Evolutionary conservation across 345 rosid genomes (phyloP), one percentile per base, ranked within the genome.

Genomic region (Euphorbia tirucalli): DNA sequence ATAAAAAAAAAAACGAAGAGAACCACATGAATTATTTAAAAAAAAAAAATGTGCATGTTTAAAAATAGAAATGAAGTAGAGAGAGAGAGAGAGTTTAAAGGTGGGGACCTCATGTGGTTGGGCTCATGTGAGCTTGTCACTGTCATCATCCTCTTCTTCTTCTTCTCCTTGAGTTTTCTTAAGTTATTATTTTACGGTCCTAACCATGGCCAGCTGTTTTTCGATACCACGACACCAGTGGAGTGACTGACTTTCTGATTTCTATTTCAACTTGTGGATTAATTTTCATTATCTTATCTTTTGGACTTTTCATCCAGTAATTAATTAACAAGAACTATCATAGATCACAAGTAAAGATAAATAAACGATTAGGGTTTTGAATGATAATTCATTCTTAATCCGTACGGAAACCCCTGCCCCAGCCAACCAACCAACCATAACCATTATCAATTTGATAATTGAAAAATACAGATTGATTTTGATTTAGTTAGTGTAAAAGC

Each of bases 91-190:
- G 44, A 21, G 75, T 59, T 66, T 66, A 69, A 72, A 63, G 48
- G 78, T 71, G 69, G 88, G 89, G 89, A 76, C 87, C 85, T 74
- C 82, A 72, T 64, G 85, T 83, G 84, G 86, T 73, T 84, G 81
- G 82, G 85, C 61, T 83, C 90, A 83, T 86, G 90, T 85, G 85
- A 80, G 76, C 84, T 75, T 75, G 90, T 85, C 87, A 70, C 55
- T 63, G 35, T 67, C 72, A 66, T 58, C 58, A 57, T 77, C 79
- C 81, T 78, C 73, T 25, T 15, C 37, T 39, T 37, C 18, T 39
- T 62, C 11, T 2, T 3, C 1, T 18, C 5, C 9, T 5, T 10
- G 70, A 59, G 61, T 63, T 62, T 32, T 55, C n/a, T 0, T 71
- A 16, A 21, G 37, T 19, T 24, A 16, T 37, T 57, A 7, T 4